phyloP scores from a whole-genome alignment of 306 rosid genomes.

The Alnus rubra region DNA sequence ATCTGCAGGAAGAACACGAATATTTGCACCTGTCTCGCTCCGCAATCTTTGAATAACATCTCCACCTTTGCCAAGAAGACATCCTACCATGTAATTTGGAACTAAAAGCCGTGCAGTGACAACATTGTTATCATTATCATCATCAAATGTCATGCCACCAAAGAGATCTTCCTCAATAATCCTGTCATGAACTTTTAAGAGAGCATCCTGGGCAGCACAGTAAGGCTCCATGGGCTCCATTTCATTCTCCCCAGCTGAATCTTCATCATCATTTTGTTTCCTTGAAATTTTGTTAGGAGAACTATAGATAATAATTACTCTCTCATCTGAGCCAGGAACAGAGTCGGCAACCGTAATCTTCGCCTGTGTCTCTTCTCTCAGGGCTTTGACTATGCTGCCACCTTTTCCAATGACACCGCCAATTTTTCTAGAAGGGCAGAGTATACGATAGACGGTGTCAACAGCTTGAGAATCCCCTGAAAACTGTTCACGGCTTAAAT shows the following conservation, averaged over 20 bases:
- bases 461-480: slow-evolving; percentile 23
- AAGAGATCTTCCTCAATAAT: slow-evolving; percentile 36
- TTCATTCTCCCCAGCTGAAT: slow-evolving; percentile 15
- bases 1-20: slow-evolving; percentile 40
- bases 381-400: slow-evolving; percentile 30
- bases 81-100: slow-evolving; percentile 35
- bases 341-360: slow-evolving; percentile 43
- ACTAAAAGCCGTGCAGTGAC: slow-evolving; percentile 34
- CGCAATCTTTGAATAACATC: slow-evolving; percentile 40
- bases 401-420: slow-evolving; percentile 45
- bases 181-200: slow-evolving; percentile 37
- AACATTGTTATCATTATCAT: slow-evolving; percentile 26
- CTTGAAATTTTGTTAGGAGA: slow-evolving; percentile 23
- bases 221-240: slow-evolving; percentile 19
- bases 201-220: slow-evolving; percentile 47
- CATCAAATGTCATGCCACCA: slow-evolving; percentile 34
- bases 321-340: slow-evolving; percentile 37
- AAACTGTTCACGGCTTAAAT: slow-evolving; percentile 11
- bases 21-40: slow-evolving; percentile 36
- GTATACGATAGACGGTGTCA: slow-evolving; percentile 35
- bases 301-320: slow-evolving; percentile 36
- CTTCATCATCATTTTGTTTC: slow-evolving; percentile 18
- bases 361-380: slow-evolving; percentile 36
- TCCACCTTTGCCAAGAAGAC: slow-evolving; percentile 44
- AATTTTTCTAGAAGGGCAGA: slow-evolving; percentile 39